Conservation (phyloP, 352 stramenopile genomes). For the Pythium brassicae region DNA sequence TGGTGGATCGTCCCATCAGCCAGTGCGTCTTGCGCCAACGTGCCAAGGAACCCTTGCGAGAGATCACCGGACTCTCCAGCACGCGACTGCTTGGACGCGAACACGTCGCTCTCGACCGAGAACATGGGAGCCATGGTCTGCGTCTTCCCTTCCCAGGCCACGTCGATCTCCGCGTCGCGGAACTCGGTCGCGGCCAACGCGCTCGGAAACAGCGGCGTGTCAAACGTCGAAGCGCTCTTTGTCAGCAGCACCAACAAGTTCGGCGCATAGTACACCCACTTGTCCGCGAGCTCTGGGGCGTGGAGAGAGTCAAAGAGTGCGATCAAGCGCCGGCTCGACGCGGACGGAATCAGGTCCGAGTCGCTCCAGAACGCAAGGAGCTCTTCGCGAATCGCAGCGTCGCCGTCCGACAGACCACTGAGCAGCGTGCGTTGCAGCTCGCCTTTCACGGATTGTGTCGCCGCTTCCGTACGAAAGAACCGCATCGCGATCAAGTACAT, state of each 20-base stretch:
- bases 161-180: conserved; percentile 50
- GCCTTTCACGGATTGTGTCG: conserved; percentile 9
- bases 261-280: conserved; percentile 67
- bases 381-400: conserved; percentile 33
- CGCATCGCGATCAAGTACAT: conserved; percentile 41
- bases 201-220: conserved; percentile 43
- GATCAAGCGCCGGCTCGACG: conserved; percentile 39
- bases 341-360: conserved; percentile 22
- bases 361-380: conserved; percentile 46
- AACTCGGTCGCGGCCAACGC: conserved; percentile 43
- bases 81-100: conserved; percentile 21
- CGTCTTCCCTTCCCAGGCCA: conserved; percentile 59
- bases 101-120: conserved; percentile 56
- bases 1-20: conserved; percentile 20
- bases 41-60: conserved; percentile 10
- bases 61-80: not conserved
- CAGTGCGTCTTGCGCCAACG: conserved; percentile 14
- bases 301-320: conserved; percentile 52
- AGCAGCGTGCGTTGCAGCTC: conserved; percentile 36
- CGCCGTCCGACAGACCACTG: conserved; percentile 41
- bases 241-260: conserved; percentile 49
- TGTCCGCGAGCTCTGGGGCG: conserved; percentile 36
- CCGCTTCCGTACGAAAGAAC: conserved; percentile 24
- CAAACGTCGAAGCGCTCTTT: conserved; percentile 20
- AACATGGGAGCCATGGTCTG: conserved; percentile 76